Evolutionary conservation across 495 filamentous ascomycete species (phyloP).

Genomic region (Hypoxylon trugodes): DNA sequence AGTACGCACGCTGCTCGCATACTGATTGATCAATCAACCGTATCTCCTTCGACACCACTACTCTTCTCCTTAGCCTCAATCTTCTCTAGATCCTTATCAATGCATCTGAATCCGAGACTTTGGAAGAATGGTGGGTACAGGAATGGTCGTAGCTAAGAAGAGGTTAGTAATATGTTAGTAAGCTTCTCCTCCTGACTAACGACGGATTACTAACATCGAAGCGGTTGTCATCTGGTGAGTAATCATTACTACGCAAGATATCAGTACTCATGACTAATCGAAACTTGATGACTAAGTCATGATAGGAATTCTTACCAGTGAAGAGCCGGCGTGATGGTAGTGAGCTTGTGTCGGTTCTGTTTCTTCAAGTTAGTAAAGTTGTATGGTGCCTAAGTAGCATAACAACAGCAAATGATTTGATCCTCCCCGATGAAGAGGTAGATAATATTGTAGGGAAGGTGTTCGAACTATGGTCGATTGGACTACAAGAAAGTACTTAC

Average conservation of each 20-base stretch:
- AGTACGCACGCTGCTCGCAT: background rate
- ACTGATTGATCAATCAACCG: background rate
- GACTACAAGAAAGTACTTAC: background rate
- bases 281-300: background rate
- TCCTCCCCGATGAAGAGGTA: too few relatives aligned
- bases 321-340: slow-evolving; percentile 65
- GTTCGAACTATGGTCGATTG: background rate
- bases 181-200: too few relatives aligned
- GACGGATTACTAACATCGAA: too few relatives aligned
- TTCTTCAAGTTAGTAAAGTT: background rate
- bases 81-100: slow-evolving; percentile 55
- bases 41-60: background rate
- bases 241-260: slow-evolving; percentile 31
- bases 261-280: background rate
- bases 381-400: slow-evolving; percentile 18
- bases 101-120: slow-evolving; percentile 62
- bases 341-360: slow-evolving; percentile 70
- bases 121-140: slow-evolving; percentile 59
- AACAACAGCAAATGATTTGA: background rate
- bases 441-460: too few relatives aligned
- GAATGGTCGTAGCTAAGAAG: slow-evolving; percentile 58
- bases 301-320: slow-evolving; percentile 29
- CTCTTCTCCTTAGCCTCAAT: slow-evolving; percentile 22
- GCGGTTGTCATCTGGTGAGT: slow-evolving; percentile 54
- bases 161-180: too few relatives aligned